These are phyloP conservation scores for Gonium pectorale DNA, from an alignment of 139 green algal genomes.

Conservation along the genomic window DNA sequence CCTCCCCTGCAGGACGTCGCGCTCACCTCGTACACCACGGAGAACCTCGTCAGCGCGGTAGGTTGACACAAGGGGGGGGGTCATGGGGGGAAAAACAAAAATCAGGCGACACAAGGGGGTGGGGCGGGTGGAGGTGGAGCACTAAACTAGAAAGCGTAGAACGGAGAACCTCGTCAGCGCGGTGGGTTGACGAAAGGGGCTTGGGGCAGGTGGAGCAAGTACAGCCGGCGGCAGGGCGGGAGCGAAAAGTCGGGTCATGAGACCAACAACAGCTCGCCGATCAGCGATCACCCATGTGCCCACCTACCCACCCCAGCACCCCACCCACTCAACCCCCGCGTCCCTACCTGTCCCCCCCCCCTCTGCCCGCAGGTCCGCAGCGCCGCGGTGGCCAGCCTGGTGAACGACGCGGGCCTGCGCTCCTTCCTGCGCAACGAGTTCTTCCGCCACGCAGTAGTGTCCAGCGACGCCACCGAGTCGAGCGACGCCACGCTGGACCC, in stretches of 20 bases:
- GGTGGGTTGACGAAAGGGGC: constrained; percentile 10
- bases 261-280: too few species aligned
- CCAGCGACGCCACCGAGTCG: constrained; percentile 68
- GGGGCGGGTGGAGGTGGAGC: too few species aligned
- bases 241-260: too few species aligned
- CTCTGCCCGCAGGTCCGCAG: background rate
- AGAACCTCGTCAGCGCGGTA: constrained; percentile 12
- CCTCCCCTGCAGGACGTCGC: background rate
- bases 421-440: constrained; percentile 38
- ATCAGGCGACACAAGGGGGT: too few species aligned
- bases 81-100: background rate
- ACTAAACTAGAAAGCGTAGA: too few species aligned
- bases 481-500: constrained; percentile 73
- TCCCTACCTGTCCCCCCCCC: background rate
- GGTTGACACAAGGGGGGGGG: background rate
- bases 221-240: too few species aligned
- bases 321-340: too few species aligned
- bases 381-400: constrained; percentile 17
- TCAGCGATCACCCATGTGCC: too few species aligned
- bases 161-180: constrained; percentile 1
- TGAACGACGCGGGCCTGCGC: constrained; percentile 10
- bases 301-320: too few species aligned
- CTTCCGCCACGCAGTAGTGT: constrained; percentile 55
- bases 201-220: too few species aligned
- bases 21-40: background rate